phyloP scores from a whole-genome alignment of 495 filamentous ascomycete genomes.

The Trypethelium eluteriae region DNA sequence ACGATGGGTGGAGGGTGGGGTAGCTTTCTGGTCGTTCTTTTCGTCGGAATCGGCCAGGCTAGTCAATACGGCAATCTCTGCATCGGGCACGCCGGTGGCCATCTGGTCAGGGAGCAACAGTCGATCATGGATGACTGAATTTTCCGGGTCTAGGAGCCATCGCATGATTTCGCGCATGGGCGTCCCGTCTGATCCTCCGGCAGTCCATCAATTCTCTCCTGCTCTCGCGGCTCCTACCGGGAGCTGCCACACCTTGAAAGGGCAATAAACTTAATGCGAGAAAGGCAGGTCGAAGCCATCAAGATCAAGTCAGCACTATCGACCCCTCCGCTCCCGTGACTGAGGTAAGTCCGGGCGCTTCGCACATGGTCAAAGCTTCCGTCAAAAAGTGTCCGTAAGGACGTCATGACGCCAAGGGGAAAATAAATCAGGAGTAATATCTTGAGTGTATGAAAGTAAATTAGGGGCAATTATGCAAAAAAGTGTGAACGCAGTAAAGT shows the following conservation, averaged over 20 bases:
- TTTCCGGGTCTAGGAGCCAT: neutral
- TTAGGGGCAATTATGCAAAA: neutral
- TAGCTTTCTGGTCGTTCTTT: neutral
- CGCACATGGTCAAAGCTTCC: too few species aligned
- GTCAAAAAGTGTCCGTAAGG: too few species aligned
- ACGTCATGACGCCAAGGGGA: too few species aligned
- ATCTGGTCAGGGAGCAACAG: neutral
- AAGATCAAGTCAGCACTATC: constrained; percentile 1
- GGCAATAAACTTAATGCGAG: constrained; percentile 6
- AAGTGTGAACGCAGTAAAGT: neutral
- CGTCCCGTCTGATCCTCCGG: neutral
- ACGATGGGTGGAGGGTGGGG: neutral
- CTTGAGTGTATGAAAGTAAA: neutral
- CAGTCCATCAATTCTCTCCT: neutral
- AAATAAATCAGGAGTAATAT: too few species aligned
- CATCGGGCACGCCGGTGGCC: constrained; percentile 5
- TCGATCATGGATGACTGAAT: constrained; percentile 7
- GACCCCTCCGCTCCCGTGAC: neutral
- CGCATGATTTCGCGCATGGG: neutral
- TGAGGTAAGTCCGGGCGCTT: neutral
- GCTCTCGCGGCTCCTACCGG: neutral
- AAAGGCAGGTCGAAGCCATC: neutral
- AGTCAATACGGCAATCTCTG: neutral
- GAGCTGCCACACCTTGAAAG: neutral
- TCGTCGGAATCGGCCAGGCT: constrained; percentile 3